Percentiles rank a stretch among this genome's conserved stretches.
Evolutionary conservation across 2,329 filamentous ascomycete genomes (phyloP).

Genomic region (Alternaria sp.): DNA sequence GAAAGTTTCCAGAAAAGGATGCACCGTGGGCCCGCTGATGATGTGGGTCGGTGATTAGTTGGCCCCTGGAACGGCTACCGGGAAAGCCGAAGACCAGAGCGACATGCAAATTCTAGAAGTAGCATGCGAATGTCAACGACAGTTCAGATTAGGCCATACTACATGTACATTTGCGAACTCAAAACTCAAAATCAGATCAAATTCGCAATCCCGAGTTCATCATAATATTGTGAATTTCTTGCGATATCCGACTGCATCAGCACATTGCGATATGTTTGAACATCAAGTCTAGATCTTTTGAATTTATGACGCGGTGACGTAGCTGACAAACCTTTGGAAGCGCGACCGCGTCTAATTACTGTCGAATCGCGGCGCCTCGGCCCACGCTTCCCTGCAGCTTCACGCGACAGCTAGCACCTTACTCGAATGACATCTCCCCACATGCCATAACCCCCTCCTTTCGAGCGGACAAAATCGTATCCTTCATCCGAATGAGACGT

Average conservation of each 20-base stretch:
- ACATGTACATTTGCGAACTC: constrained; percentile 10
- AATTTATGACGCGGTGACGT: constrained; percentile 18
- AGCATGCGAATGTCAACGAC: not conserved
- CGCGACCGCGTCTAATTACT: constrained; percentile 10
- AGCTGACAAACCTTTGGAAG: constrained; percentile 19
- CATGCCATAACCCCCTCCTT: not conserved
- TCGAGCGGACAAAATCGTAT: not conserved
- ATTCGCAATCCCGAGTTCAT: not conserved
- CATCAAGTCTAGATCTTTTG: constrained; percentile 20
- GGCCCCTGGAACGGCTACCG: not conserved
- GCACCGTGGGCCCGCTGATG: constrained; percentile 3
- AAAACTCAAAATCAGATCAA: not conserved
- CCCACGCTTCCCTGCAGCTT: constrained; percentile 15
- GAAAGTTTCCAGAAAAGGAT: constrained; percentile 12
- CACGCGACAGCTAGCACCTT: constrained; percentile 14
- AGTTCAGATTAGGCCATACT: not conserved
- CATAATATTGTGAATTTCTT: not conserved
- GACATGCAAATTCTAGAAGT: constrained; percentile 4
- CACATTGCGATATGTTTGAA: not conserved
- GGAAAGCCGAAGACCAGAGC: constrained; percentile 7
- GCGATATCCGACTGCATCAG: not conserved
- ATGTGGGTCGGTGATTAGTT: constrained; percentile 9
- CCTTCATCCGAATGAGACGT: constrained; percentile 22
- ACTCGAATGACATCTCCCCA: constrained; percentile 17
- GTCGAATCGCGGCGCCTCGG: constrained; percentile 19